phyloP scores from a whole-genome alignment of 805 yeast genomes.

The Nakazawaea anatomiae region DNA sequence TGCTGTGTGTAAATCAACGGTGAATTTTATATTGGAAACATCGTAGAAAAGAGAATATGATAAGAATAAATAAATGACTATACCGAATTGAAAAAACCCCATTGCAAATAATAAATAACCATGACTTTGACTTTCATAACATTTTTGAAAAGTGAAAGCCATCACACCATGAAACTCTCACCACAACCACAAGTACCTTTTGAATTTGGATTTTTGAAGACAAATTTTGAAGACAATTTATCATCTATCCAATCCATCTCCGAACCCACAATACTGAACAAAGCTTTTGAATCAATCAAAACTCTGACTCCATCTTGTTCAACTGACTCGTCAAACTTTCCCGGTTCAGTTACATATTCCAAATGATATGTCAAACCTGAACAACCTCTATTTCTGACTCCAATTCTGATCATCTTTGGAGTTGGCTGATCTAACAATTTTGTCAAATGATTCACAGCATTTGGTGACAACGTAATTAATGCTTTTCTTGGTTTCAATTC shows the following conservation, averaged over 20 bases:
- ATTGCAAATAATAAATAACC: neutral
- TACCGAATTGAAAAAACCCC: neutral
- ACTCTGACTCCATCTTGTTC: constrained; percentile 93
- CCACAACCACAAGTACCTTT: constrained; percentile 99
- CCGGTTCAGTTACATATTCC: constrained; percentile 85
- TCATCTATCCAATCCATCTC: constrained; percentile 99
- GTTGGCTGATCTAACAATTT: constrained; percentile 70
- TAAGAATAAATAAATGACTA: neutral
- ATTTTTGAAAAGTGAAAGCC: neutral
- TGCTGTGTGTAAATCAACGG: no score
- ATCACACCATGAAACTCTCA: constrained; percentile 86
- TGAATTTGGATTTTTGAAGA: constrained; percentile 92
- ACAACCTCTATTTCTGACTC: constrained; percentile 95
- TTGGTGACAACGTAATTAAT: constrained; percentile 71
- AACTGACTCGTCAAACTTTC: constrained; percentile 91
- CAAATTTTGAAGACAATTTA: constrained; percentile 80
- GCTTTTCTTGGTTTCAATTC: constrained; percentile 84
- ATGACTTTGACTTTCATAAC: neutral
- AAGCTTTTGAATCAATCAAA: constrained; percentile 90
- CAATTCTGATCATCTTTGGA: constrained; percentile 85
- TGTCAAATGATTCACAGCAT: constrained; percentile 68
- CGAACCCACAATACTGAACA: constrained; percentile 91
- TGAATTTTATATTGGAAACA: no score
- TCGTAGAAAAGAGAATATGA: no score
- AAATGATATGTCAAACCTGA: constrained; percentile 90